Base-by-base conservation (phyloP, 257 asterid species). In the Cruciata laevipes region DNA sequence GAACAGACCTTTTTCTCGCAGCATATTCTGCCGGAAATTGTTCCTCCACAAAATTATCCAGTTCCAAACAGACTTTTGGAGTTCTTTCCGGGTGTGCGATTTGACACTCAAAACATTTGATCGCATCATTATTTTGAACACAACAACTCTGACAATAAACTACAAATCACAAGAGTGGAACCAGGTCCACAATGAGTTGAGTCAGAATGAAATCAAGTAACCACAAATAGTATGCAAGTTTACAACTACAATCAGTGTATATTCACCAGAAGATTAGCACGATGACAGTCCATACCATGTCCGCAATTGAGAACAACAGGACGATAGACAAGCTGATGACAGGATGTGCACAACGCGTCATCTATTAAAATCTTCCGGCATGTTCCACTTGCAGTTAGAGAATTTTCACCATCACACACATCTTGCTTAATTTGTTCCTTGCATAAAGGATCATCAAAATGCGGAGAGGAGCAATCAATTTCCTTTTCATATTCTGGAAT, bases 261-360 rank as follows among this genome's bases (percentile, higher is more conserved):
- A 18, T 61, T 77, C 33, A 53, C 31, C 59, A 69, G 23, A 20
- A 70, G 25, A 24, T 65, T 62, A 27, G 64, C 31, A 56, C 61
- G 58, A 35, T 17, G 62, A 64, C 69, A 42, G 56, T 64, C 23
- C 77, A n/a, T 76, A 85, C 90, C 90, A 77, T 85, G 90, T 56
- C 90, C 86, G 23, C 90, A 85, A 52, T 78, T 85, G 61, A 85
- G 84, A 63, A 82, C 84, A 65, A 71, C 24, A 25, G 90, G 90
- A 42, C 66, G 81, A 78, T 74, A 78, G 56, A 84, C 65, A 67
- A 85, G 76, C 60, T 21, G 63, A 35, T 76, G 77, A 60, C 86
- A 78, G 59, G 74, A 64, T 63, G 75, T 79, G 75, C 90, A 85
- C 57, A 74, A 61, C 17, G 74, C 80, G 55, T 82, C 90, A 76